phyloP scores from a whole-genome alignment of 2,329 filamentous ascomycete species.

The Ophiosphaerella herpotricha region DNA sequence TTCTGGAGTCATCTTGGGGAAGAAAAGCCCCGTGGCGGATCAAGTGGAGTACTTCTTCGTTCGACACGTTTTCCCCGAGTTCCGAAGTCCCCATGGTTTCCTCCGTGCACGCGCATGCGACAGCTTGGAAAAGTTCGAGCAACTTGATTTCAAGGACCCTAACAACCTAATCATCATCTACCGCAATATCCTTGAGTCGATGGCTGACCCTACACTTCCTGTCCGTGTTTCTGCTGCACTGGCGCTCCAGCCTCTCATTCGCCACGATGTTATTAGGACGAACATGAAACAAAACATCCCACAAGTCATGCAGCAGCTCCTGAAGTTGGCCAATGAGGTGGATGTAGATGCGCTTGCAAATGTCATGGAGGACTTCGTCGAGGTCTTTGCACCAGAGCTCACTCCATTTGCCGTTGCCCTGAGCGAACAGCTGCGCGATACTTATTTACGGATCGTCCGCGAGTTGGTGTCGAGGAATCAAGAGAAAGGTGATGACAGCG shows the following conservation, averaged over 20 bases:
- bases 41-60: conserved; percentile 99
- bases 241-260: conserved; percentile 91
- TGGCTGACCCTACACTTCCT: conserved; percentile 91
- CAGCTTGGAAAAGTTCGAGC: conserved; percentile 96
- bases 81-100: conserved; percentile 89
- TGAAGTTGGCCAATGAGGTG: conserved; percentile 96
- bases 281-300: conserved; percentile 98
- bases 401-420: conserved; percentile 96
- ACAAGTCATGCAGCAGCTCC: conserved; percentile 97
- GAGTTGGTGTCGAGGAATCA: conserved; percentile 87
- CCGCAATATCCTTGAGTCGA: conserved; percentile 93
- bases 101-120: conserved; percentile 94
- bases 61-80: conserved; percentile 97
- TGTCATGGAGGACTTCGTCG: conserved; percentile 99
- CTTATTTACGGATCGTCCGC: conserved; percentile 89
- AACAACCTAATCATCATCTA: conserved; percentile 97
- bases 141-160: conserved; percentile 93
- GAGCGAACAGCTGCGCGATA: conserved; percentile 93
- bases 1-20: conserved; percentile 90
- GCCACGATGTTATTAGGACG: conserved; percentile 89
- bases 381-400: conserved; percentile 95
- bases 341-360: conserved; percentile 97
- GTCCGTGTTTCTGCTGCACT: conserved; percentile 93
- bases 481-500: conserved; percentile 74
- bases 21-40: conserved; percentile 97